These are phyloP conservation scores for Aureobasidium mangrovei DNA, from an alignment of 2,329 filamentous ascomycete species.

Conservation along the genomic window DNA sequence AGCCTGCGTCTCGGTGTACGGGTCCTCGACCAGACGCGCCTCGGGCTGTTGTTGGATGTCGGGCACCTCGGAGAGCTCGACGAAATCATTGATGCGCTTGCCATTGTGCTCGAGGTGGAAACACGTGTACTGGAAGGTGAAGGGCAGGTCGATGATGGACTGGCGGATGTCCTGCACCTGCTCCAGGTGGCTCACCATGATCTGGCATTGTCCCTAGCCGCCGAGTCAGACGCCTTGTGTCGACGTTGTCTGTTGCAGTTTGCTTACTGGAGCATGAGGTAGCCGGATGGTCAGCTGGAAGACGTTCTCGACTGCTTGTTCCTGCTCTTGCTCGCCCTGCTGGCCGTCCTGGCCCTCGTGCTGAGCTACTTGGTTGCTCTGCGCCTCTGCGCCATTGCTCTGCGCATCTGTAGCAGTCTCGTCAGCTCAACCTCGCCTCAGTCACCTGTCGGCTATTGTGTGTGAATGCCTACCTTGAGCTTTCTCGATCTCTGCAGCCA, in stretches of 20 bases:
- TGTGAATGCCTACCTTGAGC: constrained; percentile 10
- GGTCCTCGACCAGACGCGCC: constrained; percentile 77
- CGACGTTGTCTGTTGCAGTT: constrained; percentile 77
- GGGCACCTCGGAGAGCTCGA: constrained; percentile 81
- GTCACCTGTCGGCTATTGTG: neutral
- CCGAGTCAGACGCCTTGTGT: constrained; percentile 25
- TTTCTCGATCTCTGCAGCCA: constrained; percentile 13
- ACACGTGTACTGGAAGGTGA: constrained; percentile 94
- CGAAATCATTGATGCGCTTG: constrained; percentile 86
- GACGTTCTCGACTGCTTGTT: constrained; percentile 30
- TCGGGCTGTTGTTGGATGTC: constrained; percentile 69
- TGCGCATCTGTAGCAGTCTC: neutral
- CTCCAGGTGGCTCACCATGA: constrained; percentile 53
- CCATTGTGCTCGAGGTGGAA: constrained; percentile 94
- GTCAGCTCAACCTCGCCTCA: neutral
- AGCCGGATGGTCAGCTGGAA: constrained; percentile 71
- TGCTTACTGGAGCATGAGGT: constrained; percentile 59
- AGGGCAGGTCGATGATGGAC: constrained; percentile 86
- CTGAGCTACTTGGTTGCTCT: constrained; percentile 3
- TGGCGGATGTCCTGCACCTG: constrained; percentile 96
- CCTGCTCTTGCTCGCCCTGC: constrained; percentile 4
- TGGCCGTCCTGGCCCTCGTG: constrained; percentile 4
- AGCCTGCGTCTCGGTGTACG: constrained; percentile 97
- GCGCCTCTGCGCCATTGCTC: constrained; percentile 10
- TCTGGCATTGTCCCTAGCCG: constrained; percentile 15